A percentile compares a stretch with the other conserved stretches of the same genome.
Conservation (phyloP, 1,284 basidiomycete genomes). For the Trametes polyzona region DNA sequence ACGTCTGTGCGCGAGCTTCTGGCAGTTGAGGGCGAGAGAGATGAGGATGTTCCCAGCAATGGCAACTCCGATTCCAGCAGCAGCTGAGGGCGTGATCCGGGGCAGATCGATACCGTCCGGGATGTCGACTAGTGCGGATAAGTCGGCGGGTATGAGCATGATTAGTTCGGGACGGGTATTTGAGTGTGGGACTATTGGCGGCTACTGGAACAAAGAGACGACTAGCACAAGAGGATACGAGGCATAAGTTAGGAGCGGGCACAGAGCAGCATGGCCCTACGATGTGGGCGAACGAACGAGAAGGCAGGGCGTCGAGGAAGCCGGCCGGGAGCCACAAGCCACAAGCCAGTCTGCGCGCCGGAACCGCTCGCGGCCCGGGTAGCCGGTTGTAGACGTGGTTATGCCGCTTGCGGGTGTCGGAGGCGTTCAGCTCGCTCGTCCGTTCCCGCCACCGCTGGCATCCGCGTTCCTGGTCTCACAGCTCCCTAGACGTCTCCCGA, state of each 20-base stretch:
- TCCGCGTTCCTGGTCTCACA: neutral
- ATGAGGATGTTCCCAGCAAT: conserved; percentile 89
- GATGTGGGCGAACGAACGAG: too few species aligned
- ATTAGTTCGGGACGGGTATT: neutral
- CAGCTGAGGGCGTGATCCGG: conserved; percentile 58
- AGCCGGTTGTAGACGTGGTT: conserved; percentile 4
- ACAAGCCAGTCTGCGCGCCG: too few species aligned
- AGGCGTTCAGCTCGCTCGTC: neutral
- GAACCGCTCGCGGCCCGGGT: neutral
- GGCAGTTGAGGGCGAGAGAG: conserved; percentile 86
- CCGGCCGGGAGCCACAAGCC: conserved; percentile 2
- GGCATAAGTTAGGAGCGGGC: conserved; percentile 15
- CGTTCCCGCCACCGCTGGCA: neutral
- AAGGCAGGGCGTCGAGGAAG: conserved; percentile 1
- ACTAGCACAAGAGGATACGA: neutral
- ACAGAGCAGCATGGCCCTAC: conserved; percentile 4
- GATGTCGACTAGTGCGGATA: conserved; percentile 22
- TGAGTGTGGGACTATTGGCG: neutral
- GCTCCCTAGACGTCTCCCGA: neutral
- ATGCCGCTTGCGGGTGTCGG: neutral
- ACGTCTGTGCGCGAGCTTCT: conserved; percentile 89
- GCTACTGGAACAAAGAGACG: neutral
- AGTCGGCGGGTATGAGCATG: conserved; percentile 23
- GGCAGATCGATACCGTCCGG: conserved; percentile 48
- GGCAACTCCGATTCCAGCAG: conserved; percentile 85